Conservation (phyloP, 2,329 filamentous ascomycete genomes). For the Diaporthe citriasiana region DNA sequence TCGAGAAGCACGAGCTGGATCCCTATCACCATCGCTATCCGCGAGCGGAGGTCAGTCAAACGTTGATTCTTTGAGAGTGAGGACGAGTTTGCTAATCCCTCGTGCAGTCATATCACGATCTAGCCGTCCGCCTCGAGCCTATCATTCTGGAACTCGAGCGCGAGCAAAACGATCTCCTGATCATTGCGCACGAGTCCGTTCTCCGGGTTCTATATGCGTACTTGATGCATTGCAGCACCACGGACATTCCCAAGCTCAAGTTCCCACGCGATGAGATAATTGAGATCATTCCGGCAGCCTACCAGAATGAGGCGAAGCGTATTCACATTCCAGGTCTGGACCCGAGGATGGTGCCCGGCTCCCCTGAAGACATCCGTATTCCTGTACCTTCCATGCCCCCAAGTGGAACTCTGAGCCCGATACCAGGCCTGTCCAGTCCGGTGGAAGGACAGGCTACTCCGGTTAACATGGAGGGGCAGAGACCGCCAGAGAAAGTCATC, state of each 20-base stretch:
- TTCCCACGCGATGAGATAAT: slow-evolving; percentile 98
- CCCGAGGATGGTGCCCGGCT: slow-evolving; percentile 78
- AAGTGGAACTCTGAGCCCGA: slow-evolving; percentile 59
- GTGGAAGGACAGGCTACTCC: slow-evolving; percentile 56
- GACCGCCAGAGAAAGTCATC: slow-evolving; percentile 63
- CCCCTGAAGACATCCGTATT: slow-evolving; percentile 85
- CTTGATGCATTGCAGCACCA: slow-evolving; percentile 97
- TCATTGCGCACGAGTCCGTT: slow-evolving; percentile 98
- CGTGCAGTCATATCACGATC: slow-evolving; percentile 91
- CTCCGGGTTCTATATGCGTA: slow-evolving; percentile 97
- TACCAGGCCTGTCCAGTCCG: slow-evolving; percentile 63
- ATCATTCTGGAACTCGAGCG: slow-evolving; percentile 98
- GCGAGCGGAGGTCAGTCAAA: slow-evolving; percentile 80
- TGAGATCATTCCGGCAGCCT: slow-evolving; percentile 97
- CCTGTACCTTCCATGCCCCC: slow-evolving; percentile 70
- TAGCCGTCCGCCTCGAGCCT: slow-evolving; percentile 96
- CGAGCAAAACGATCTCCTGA: slow-evolving; percentile 96
- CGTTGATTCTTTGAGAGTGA: neutral
- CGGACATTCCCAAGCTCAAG: slow-evolving; percentile 91
- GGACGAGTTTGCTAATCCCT: slow-evolving; percentile 31
- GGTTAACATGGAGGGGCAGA: slow-evolving; percentile 41
- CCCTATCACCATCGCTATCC: slow-evolving; percentile 98
- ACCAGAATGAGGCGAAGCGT: slow-evolving; percentile 94
- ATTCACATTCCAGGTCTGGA: slow-evolving; percentile 84
- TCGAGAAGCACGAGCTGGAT: slow-evolving; percentile 91